These are phyloP conservation scores for Gliomastix tumulicola DNA, from an alignment of 2,329 filamentous ascomycete species.

Conservation along the genomic window DNA sequence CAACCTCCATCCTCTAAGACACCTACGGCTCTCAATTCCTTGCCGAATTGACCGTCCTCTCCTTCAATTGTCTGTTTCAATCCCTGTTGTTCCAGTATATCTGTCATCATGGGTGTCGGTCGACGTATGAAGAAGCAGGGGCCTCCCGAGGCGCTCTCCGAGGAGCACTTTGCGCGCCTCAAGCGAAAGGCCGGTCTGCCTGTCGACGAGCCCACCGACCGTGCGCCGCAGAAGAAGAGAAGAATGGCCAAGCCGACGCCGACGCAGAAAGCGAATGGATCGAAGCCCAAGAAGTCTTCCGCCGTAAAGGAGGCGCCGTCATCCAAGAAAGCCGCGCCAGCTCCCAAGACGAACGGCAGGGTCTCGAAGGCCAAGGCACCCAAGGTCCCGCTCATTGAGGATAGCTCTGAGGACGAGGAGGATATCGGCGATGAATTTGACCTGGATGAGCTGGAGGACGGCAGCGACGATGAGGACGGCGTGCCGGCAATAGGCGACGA, in stretches of 20 bases:
- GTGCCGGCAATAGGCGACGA: constrained; percentile 42
- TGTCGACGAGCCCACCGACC: constrained; percentile 48
- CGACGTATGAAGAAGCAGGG: constrained; percentile 97
- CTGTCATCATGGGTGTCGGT: constrained; percentile 79
- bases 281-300: constrained; percentile 18
- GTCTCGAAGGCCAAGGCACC: constrained; percentile 16
- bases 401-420: constrained; percentile 35
- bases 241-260: constrained; percentile 23
- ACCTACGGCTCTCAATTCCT: too few relatives aligned
- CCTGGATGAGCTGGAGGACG: constrained; percentile 38
- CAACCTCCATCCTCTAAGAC: too few relatives aligned
- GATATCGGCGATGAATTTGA: constrained; percentile 29
- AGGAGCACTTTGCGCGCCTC: constrained; percentile 66
- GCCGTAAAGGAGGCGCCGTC: constrained; percentile 24
- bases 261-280: constrained; percentile 20
- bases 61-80: too few relatives aligned
- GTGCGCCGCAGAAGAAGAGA: constrained; percentile 52
- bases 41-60: too few relatives aligned
- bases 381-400: constrained; percentile 32
- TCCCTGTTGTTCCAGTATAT: too few relatives aligned
- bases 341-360: constrained; percentile 24
- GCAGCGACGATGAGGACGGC: constrained; percentile 33
- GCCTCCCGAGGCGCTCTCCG: constrained; percentile 73
- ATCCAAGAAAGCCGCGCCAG: constrained; percentile 18
- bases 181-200: constrained; percentile 80